Conservation (phyloP, 805 yeast genomes). For the Torulaspora microellipsoides region DNA sequence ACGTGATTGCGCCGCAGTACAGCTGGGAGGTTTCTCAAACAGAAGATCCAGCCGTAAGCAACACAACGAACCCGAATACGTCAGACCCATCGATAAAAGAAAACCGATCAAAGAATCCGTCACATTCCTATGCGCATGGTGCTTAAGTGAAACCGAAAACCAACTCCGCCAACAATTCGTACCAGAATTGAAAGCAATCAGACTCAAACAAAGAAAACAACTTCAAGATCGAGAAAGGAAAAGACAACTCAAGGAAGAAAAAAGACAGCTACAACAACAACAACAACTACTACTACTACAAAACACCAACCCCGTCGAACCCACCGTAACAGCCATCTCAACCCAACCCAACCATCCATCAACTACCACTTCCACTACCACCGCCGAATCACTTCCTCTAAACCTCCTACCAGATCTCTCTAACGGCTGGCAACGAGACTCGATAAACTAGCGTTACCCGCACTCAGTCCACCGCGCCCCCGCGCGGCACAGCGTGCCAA, state of each 20-base stretch:
- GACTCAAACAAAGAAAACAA: conserved; percentile 24
- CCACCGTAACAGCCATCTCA: neutral
- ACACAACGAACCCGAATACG: conserved; percentile 6
- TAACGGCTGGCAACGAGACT: too few species aligned
- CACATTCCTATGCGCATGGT: conserved; percentile 26
- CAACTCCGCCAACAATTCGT: conserved; percentile 22
- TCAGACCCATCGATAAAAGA: conserved; percentile 28
- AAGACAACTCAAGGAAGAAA: conserved; percentile 21
- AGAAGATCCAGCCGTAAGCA: conserved; percentile 23
- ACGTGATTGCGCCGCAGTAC: conserved; percentile 21
- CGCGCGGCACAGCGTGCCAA: too few species aligned
- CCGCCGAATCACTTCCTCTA: neutral
- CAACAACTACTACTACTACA: neutral
- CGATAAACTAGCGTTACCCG: too few species aligned
- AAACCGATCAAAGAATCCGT: conserved; percentile 19
- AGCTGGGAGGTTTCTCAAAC: conserved; percentile 17
- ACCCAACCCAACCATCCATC: neutral
- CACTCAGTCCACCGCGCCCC: too few species aligned
- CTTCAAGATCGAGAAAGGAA: conserved; percentile 30
- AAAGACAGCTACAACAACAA: conserved; percentile 2
- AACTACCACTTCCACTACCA: neutral
- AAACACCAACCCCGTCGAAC: neutral
- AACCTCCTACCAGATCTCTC: neutral
- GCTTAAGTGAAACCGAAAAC: conserved; percentile 22
- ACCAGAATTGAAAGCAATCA: conserved; percentile 22